Conservation (phyloP, 2,329 filamentous ascomycete species). For the Lachnellula suecica region DNA sequence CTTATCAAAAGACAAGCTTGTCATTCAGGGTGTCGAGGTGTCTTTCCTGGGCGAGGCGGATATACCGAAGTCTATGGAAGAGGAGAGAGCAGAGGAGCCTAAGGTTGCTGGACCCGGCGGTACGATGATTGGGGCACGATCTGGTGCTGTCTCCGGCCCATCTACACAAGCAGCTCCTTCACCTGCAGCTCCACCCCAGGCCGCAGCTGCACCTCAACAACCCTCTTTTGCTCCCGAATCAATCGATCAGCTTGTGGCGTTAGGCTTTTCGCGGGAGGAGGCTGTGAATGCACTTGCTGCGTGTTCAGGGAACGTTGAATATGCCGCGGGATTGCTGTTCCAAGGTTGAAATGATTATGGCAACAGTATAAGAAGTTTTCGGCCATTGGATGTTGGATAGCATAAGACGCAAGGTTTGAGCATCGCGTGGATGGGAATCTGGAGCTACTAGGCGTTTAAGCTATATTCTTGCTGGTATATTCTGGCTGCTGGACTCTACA, state of each 20-base stretch:
- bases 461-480: background rate
- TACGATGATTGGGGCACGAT: slow-evolving; percentile 81
- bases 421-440: slow-evolving; percentile 18
- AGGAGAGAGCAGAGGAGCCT: slow-evolving; percentile 73
- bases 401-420: slow-evolving; percentile 12
- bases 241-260: slow-evolving; percentile 71
- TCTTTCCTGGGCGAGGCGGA: slow-evolving; percentile 90
- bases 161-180: slow-evolving; percentile 25
- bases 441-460: slow-evolving; percentile 3
- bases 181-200: slow-evolving; percentile 12
- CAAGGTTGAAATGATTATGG: slow-evolving; percentile 41
- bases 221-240: slow-evolving; percentile 52
- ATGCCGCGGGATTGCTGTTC: slow-evolving; percentile 80
- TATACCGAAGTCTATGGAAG: slow-evolving; percentile 82
- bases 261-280: slow-evolving; percentile 75
- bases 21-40: slow-evolving; percentile 86
- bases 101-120: slow-evolving; percentile 82
- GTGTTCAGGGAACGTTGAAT: slow-evolving; percentile 81
- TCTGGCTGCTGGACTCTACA: background rate
- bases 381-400: slow-evolving; percentile 6
- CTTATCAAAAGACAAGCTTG: slow-evolving; percentile 76
- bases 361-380: background rate
- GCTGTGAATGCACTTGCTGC: slow-evolving; percentile 81
- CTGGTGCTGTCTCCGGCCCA: slow-evolving; percentile 67
- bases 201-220: slow-evolving; percentile 25